Evolutionary conservation across 768 basidiomycete species (phyloP).

Genomic region (Termitomyces sp.): DNA sequence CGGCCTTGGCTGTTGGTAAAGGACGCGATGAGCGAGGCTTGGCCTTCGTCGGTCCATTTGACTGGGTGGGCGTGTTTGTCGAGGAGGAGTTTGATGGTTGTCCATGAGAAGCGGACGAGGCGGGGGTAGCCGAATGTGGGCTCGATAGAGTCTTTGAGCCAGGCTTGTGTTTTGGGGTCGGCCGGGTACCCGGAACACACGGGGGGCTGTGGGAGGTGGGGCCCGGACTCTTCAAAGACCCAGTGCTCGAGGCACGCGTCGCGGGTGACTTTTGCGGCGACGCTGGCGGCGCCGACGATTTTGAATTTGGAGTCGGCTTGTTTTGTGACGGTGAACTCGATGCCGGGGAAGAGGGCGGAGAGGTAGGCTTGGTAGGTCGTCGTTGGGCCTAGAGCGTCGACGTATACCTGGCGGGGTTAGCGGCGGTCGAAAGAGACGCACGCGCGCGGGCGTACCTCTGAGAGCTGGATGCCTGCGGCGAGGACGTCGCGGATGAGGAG

Average conservation of each 20-base stretch:
- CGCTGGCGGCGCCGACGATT: conserved; percentile 94
- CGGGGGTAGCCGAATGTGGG: conserved; percentile 91
- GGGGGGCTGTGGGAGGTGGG: conserved; percentile 45
- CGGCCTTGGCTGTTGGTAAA: conserved; percentile 65
- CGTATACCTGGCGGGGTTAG: conserved; percentile 62
- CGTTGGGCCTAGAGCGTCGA: conserved; percentile 91
- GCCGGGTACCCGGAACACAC: conserved; percentile 76
- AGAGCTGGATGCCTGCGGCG: conserved; percentile 71
- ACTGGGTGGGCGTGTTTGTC: conserved; percentile 76
- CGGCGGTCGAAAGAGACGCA: background rate
- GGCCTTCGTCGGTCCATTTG: conserved; percentile 86
- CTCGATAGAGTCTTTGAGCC: conserved; percentile 72
- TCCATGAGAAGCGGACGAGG: conserved; percentile 92
- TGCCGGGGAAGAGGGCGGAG: conserved; percentile 73
- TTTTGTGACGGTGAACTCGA: conserved; percentile 81
- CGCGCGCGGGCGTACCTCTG: conserved; percentile 49
- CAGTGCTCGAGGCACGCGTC: conserved; percentile 88
- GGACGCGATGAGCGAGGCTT: conserved; percentile 68
- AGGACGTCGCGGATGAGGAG: conserved; percentile 82
- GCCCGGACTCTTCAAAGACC: conserved; percentile 60
- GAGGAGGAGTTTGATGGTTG: conserved; percentile 80
- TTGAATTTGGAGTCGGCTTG: conserved; percentile 97
- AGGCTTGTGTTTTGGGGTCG: conserved; percentile 92
- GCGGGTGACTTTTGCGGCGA: conserved; percentile 96
- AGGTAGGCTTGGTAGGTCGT: conserved; percentile 83